These are phyloP conservation scores for Zasmidium angulare DNA, from an alignment of 2,329 filamentous ascomycete species.

Conservation along the genomic window DNA sequence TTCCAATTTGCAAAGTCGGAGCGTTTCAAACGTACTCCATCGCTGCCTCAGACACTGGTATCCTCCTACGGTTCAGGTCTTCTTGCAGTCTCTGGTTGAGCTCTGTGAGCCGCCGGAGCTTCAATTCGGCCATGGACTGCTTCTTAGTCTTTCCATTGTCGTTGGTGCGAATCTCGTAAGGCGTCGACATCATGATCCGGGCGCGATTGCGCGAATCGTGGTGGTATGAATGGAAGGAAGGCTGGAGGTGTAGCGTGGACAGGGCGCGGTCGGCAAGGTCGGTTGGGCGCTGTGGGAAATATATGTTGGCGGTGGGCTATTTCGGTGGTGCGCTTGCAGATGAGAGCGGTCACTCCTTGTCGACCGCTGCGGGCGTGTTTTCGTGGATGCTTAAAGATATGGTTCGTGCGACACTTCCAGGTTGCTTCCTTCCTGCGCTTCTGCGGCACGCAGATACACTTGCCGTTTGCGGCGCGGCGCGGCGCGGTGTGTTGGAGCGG, in stretches of 20 bases:
- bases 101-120: conserved; percentile 92
- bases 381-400: conserved; percentile 14
- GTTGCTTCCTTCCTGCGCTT: conserved; percentile 4
- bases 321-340: neutral
- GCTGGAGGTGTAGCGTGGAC: conserved; percentile 1
- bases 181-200: conserved; percentile 53
- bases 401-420: conserved; percentile 21
- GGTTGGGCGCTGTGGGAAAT: neutral
- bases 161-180: conserved; percentile 66
- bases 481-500: conserved; percentile 4
- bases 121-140: conserved; percentile 98
- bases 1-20: neutral
- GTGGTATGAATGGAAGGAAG: conserved; percentile 18
- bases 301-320: too few relatives aligned
- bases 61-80: conserved; percentile 90
- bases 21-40: conserved; percentile 45
- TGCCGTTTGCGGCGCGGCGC: conserved; percentile 1
- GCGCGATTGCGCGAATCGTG: conserved; percentile 7
- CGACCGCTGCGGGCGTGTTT: conserved; percentile 8
- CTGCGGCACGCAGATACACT: conserved; percentile 3
- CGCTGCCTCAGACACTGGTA: conserved; percentile 91
- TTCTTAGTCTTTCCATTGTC: conserved; percentile 83
- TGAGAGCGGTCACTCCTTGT: conserved; percentile 2
- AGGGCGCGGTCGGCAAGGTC: neutral
- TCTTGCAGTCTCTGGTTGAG: conserved; percentile 94